Evolutionary conservation across 768 basidiomycete species (phyloP).

Genomic region (Panaeolus papilionaceus): DNA sequence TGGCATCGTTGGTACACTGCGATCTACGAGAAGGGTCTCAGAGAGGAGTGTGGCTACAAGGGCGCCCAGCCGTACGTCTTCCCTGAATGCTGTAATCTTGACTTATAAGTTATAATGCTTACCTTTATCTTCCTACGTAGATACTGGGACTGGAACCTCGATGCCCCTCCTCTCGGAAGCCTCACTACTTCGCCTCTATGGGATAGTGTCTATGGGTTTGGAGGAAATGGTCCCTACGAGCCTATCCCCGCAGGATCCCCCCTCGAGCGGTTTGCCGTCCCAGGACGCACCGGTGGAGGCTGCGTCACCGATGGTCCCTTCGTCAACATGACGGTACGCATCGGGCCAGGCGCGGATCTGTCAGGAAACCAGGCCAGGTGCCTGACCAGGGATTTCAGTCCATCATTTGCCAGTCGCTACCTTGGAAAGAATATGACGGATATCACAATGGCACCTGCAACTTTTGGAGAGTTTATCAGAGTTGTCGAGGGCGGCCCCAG

Average conservation of each 20-base stretch:
- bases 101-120: not conserved
- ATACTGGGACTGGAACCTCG: slow-evolving; percentile 17
- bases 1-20: slow-evolving; percentile 16
- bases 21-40: slow-evolving; percentile 10
- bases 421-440: slow-evolving; percentile 25
- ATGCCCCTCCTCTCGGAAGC: slow-evolving; percentile 26
- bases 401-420: slow-evolving; percentile 27
- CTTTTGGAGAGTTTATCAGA: slow-evolving; percentile 40
- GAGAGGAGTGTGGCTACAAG: slow-evolving; percentile 10
- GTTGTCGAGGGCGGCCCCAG: slow-evolving; percentile 40
- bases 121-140: not conserved
- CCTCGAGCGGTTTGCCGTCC: slow-evolving; percentile 8
- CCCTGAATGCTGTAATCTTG: not conserved
- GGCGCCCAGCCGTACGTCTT: slow-evolving; percentile 12
- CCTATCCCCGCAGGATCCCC: slow-evolving; percentile 27
- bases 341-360: slow-evolving; percentile 40
- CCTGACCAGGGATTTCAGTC: slow-evolving; percentile 38
- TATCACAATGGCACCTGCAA: slow-evolving; percentile 30
- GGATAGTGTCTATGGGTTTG: slow-evolving; percentile 43
- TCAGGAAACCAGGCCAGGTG: slow-evolving; percentile 35
- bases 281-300: slow-evolving; percentile 27
- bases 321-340: slow-evolving; percentile 35
- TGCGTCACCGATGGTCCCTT: slow-evolving; percentile 44
- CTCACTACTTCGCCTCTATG: slow-evolving; percentile 41
- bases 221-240: slow-evolving; percentile 40